phyloP scores from a whole-genome alignment of 2,329 filamentous ascomycete species.

The Monilinia polystroma region DNA sequence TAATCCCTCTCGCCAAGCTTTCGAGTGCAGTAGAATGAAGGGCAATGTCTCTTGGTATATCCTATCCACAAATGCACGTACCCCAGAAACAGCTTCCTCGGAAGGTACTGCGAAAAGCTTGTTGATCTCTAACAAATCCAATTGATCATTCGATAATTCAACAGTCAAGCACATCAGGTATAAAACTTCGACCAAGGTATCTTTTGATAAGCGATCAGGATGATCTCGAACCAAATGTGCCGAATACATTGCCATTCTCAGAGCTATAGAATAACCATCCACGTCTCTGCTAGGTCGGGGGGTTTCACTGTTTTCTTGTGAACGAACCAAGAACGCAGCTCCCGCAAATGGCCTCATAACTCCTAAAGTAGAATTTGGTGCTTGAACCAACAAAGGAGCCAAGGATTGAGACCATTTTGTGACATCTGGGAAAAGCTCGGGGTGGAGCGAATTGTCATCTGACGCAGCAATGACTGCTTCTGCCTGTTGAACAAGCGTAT shows the following conservation, averaged over 20 bases:
- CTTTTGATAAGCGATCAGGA: constrained; percentile 43
- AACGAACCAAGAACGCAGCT: constrained; percentile 61
- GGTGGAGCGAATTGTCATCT: constrained; percentile 37
- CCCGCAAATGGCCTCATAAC: constrained; percentile 73
- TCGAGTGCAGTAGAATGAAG: constrained; percentile 42
- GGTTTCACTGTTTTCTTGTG: constrained; percentile 33
- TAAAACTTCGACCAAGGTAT: constrained; percentile 51
- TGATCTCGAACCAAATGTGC: constrained; percentile 54
- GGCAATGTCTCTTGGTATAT: constrained; percentile 22
- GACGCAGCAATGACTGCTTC: constrained; percentile 43
- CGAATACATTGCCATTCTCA: constrained; percentile 73
- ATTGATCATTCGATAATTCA: constrained; percentile 54
- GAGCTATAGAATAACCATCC: constrained; percentile 68
- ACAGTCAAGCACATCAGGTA: constrained; percentile 52
- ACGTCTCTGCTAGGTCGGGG: constrained; percentile 53
- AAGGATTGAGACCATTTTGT: constrained; percentile 67
- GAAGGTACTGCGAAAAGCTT: constrained; percentile 50
- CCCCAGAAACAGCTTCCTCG: constrained; percentile 40
- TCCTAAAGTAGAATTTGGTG: constrained; percentile 63
- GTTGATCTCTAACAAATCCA: constrained; percentile 45
- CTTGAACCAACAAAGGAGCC: constrained; percentile 50
- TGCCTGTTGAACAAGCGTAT: constrained; percentile 54
- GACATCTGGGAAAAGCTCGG: constrained; percentile 60
- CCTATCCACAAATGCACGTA: constrained; percentile 2
- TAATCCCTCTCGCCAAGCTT: constrained; percentile 44